phyloP scores from a whole-genome alignment of 139 green algal genomes.

The Ulvella scutata region DNA sequence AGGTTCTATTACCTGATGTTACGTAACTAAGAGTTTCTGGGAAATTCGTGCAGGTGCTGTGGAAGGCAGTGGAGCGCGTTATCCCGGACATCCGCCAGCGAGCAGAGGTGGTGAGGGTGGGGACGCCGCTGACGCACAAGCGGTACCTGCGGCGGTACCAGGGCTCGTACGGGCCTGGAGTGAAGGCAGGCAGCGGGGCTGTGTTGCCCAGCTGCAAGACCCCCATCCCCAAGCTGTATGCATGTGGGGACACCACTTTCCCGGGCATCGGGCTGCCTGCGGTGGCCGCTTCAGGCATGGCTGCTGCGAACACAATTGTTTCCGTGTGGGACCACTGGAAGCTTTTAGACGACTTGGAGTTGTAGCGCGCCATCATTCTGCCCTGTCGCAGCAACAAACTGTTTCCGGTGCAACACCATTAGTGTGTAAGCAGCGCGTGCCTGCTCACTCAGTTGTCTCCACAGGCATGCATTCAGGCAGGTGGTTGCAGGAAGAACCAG shows the following conservation, averaged over 20 bases:
- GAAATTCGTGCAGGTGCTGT: conserved; percentile 55
- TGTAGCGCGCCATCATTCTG: conserved; percentile 15
- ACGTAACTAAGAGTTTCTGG: not conserved
- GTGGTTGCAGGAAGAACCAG: no score
- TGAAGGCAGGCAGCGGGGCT: conserved; percentile 32
- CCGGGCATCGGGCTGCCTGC: conserved; percentile 60
- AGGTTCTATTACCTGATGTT: not conserved
- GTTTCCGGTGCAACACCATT: no score
- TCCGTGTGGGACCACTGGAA: conserved; percentile 38
- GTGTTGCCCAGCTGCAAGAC: conserved; percentile 34
- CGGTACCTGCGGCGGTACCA: conserved; percentile 67
- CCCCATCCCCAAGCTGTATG: conserved; percentile 38
- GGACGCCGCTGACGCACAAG: conserved; percentile 83
- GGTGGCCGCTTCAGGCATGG: conserved; percentile 49
- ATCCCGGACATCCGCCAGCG: conserved; percentile 71
- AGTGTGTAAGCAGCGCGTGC: no score
- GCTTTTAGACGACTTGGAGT: conserved; percentile 40
- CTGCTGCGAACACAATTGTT: conserved; percentile 59
- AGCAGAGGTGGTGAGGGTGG: conserved; percentile 29
- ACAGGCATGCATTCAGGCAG: no score
- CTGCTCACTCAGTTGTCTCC: no score
- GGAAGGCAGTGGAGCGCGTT: conserved; percentile 63
- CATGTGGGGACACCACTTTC: conserved; percentile 59
- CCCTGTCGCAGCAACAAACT: no score
- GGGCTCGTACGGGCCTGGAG: conserved; percentile 72